A percentile compares a stretch with the other conserved stretches of the same genome.
These are phyloP conservation scores for Colletotrichum chlorophyti DNA, from an alignment of 2,329 filamentous ascomycete genomes.

Conservation along the genomic window DNA sequence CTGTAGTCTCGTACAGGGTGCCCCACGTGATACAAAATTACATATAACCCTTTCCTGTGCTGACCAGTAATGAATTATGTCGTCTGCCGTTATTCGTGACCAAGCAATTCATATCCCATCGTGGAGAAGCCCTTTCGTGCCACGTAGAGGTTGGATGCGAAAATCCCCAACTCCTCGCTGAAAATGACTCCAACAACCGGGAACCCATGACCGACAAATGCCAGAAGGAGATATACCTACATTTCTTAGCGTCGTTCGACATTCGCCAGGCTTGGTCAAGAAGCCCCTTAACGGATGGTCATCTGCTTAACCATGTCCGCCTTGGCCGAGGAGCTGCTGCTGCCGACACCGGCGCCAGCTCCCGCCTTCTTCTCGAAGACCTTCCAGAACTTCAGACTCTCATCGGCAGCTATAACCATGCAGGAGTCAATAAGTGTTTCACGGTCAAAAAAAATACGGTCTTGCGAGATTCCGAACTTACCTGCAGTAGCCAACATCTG, in stretches of 20 bases:
- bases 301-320: conserved; percentile 92
- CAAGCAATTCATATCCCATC: conserved; percentile 31
- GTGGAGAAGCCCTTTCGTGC: conserved; percentile 58
- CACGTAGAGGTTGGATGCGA: conserved; percentile 50
- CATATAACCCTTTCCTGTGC: conserved; percentile 3
- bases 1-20: background rate
- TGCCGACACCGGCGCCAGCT: conserved; percentile 69
- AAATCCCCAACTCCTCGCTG: conserved; percentile 61
- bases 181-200: conserved; percentile 36
- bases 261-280: conserved; percentile 26
- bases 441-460: background rate
- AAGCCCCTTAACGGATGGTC: conserved; percentile 76
- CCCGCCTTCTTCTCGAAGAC: conserved; percentile 98
- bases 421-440: conserved; percentile 36
- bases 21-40: conserved; percentile 3
- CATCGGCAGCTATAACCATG: conserved; percentile 78
- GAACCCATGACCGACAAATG: conserved; percentile 48
- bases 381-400: conserved; percentile 99
- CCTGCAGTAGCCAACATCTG: conserved; percentile 96
- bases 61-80: conserved; percentile 6
- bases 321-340: conserved; percentile 75
- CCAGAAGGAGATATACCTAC: conserved; percentile 57
- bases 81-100: conserved; percentile 27
- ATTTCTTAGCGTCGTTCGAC: conserved; percentile 39
- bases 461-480: conserved; percentile 50